Base-by-base conservation (phyloP, 257 asterid genomes). In the Perilla frutescens region DNA sequence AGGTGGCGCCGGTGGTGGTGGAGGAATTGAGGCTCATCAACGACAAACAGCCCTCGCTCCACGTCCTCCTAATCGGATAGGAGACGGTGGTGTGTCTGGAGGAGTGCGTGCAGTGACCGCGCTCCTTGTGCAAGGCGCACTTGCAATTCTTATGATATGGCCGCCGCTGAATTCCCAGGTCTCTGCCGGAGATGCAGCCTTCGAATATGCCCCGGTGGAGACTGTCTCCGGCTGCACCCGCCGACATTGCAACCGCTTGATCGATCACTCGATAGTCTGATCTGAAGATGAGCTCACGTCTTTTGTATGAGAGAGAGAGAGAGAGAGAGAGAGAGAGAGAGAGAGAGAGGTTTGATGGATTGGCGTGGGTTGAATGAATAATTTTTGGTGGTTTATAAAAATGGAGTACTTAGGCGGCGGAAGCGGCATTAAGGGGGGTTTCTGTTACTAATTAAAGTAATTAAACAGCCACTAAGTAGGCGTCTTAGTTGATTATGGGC, bases 211-310 rank as follows among this genome's bases (percentile, higher is more conserved):
- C 84, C 12, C 87, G 84, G 67, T 81, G 82, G 65, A 84, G 76
- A n/a, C 86, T 82, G 63, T 81, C 87, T 61, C 88, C 88, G 40
- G 88, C 87, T 34, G 91, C 91, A 31, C 91, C 88, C 73, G 80
- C 60, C 73, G 86, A 68, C 87, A 83, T 86, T 8, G 13, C 20
- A 56, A 60, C 8, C 44, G 45, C 0, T 48, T 4, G 31, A 39
- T 4, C 36, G 14, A 39, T 43, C 43, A 9, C 13, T 59, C 40
- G 36, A 15, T 53, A 3, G 47, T 60, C 4, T 6, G 77, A 34
- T 48, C 50, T 5, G 37, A 26, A 49, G 10, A 7, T 11, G 15
- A 41, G n/a, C 4, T 32, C 3, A 37, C 36, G 48, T 40, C 26
- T 48, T 41, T 49, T 36, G 47, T 39, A 3, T 70, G 64, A 5